Conservation (phyloP, 345 rosid species). For the Hibiscus tridactylites region DNA sequence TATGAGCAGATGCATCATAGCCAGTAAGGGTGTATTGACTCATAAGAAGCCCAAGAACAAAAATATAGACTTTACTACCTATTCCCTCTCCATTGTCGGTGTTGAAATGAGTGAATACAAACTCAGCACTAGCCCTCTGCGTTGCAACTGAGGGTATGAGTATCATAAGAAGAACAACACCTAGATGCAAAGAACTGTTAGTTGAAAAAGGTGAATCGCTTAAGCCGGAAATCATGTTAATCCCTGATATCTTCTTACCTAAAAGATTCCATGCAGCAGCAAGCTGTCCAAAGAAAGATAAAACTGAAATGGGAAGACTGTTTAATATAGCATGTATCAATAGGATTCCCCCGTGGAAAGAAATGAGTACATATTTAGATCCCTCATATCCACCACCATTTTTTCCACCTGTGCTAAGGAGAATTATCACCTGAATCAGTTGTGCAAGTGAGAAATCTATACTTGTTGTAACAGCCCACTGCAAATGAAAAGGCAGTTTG, state of each 20-base stretch:
- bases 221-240: background rate
- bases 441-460: conserved; percentile 62
- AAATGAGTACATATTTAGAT: conserved; percentile 70
- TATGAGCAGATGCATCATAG: conserved; percentile 94
- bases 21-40: conserved; percentile 91
- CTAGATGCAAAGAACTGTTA: conserved; percentile 23
- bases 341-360: conserved; percentile 67
- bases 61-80: conserved; percentile 54
- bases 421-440: conserved; percentile 63
- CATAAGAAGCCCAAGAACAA: conserved; percentile 87
- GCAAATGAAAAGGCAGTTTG: conserved; percentile 23
- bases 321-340: conserved; percentile 69
- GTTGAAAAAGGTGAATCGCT: background rate
- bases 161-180: conserved; percentile 70
- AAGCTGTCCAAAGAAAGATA: conserved; percentile 81
- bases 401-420: conserved; percentile 87
- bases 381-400: conserved; percentile 90
- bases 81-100: conserved; percentile 75
- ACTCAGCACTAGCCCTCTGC: conserved; percentile 75
- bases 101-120: conserved; percentile 81
- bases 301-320: conserved; percentile 69
- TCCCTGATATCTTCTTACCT: conserved; percentile 30
- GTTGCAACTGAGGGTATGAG: conserved; percentile 70
- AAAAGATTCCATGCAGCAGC: conserved; percentile 93
- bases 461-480: conserved; percentile 90